phyloP scores from a whole-genome alignment of 2,329 filamentous ascomycete species.

The Venturia asperata region DNA sequence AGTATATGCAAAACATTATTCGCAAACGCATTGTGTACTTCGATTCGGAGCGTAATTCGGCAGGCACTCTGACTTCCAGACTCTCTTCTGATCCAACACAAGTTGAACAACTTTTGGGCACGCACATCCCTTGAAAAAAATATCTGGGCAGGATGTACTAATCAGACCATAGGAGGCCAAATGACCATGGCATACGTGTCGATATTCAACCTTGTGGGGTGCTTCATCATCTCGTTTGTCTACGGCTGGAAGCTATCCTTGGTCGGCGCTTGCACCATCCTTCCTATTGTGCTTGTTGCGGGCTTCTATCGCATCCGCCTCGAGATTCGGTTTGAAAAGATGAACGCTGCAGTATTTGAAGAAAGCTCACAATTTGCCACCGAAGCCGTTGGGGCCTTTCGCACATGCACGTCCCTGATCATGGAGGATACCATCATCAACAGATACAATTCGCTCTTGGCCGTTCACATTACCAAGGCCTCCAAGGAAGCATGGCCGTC shows the following conservation, averaged over 20 bases:
- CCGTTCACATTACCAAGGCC: slow-evolving; percentile 51
- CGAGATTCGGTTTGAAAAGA: slow-evolving; percentile 60
- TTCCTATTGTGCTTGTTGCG: slow-evolving; percentile 45
- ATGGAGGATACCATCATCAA: slow-evolving; percentile 59
- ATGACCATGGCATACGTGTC: slow-evolving; percentile 55
- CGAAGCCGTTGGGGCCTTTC: slow-evolving; percentile 66
- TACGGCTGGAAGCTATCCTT: slow-evolving; percentile 73
- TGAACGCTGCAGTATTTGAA: slow-evolving; percentile 61
- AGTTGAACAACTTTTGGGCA: slow-evolving; percentile 47
- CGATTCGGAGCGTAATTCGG: too few relatives aligned
- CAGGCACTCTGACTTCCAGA: slow-evolving; percentile 52
- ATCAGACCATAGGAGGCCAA: slow-evolving; percentile 47
- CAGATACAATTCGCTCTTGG: slow-evolving; percentile 55
- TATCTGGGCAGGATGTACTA: background rate
- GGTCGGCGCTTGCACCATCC: slow-evolving; percentile 54
- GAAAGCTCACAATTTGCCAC: slow-evolving; percentile 68
- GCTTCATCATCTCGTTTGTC: slow-evolving; percentile 58
- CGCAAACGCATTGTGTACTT: too few relatives aligned
- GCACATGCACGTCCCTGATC: slow-evolving; percentile 63
- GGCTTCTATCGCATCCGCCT: slow-evolving; percentile 47
- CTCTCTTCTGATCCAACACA: slow-evolving; percentile 52
- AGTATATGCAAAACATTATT: too few relatives aligned
- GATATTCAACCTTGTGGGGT: slow-evolving; percentile 58
- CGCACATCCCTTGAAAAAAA: background rate
- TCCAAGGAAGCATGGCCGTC: slow-evolving; percentile 55